These are phyloP conservation scores for Collybiopsis luxurians DNA, from an alignment of 768 basidiomycete species.

Conservation along the genomic window DNA sequence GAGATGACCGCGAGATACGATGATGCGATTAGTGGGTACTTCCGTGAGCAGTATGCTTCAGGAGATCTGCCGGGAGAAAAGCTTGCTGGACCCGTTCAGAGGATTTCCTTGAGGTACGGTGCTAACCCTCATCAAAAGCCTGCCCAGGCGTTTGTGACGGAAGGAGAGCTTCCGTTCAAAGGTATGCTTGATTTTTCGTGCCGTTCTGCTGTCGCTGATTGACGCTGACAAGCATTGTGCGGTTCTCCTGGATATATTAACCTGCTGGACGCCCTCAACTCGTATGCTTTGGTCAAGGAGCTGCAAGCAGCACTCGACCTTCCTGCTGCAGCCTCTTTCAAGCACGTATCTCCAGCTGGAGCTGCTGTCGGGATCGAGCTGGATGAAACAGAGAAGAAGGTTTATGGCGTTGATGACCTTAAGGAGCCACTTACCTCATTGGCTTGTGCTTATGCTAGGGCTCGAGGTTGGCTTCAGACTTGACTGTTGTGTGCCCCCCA, in stretches of 20 bases:
- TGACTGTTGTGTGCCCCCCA: not conserved
- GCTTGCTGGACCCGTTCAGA: slow-evolving; percentile 71
- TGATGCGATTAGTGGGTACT: slow-evolving; percentile 93
- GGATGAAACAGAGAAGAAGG: slow-evolving; percentile 81
- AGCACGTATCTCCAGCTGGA: slow-evolving; percentile 98
- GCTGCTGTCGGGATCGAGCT: slow-evolving; percentile 89
- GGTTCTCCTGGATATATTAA: slow-evolving; percentile 99
- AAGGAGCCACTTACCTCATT: slow-evolving; percentile 87
- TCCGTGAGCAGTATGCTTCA: slow-evolving; percentile 92
- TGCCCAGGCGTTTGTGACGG: slow-evolving; percentile 90
- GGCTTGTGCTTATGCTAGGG: slow-evolving; percentile 92
- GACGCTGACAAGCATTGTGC: slow-evolving; percentile 61
- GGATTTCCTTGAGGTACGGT: slow-evolving; percentile 87
- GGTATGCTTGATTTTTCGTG: slow-evolving; percentile 39
- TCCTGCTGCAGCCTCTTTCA: slow-evolving; percentile 98
- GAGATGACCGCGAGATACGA: slow-evolving; percentile 96
- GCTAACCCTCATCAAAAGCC: slow-evolving; percentile 99
- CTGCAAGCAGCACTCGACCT: slow-evolving; percentile 82
- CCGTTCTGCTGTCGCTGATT: not conserved
- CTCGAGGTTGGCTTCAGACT: slow-evolving; percentile 60
- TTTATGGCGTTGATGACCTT: slow-evolving; percentile 95
- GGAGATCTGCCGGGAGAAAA: slow-evolving; percentile 64
- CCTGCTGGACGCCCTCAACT: slow-evolving; percentile 94
- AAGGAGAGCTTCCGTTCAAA: slow-evolving; percentile 91
- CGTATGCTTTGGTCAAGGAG: slow-evolving; percentile 94